Evolutionary conservation across 108 stramenopile genomes (phyloP).

Genomic region (Pseudonitzschia delicatissima): DNA sequence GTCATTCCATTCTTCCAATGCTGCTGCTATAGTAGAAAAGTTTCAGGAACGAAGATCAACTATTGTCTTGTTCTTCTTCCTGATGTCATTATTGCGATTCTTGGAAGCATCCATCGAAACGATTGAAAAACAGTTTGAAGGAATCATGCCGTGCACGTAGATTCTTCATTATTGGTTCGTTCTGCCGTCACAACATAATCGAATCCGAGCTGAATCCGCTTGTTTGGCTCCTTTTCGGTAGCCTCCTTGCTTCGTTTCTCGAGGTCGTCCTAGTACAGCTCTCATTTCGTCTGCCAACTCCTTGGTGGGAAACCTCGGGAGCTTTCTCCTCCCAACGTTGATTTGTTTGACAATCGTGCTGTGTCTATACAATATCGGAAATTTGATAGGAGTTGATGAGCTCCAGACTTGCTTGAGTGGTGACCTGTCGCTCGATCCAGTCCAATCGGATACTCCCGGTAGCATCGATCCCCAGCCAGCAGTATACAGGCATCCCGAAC

Average conservation of each 20-base stretch:
- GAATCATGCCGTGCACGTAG: no score
- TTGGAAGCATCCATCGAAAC: no score
- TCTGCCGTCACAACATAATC: constrained; percentile 92
- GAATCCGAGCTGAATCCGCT: constrained; percentile 81
- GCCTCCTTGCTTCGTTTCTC: constrained; percentile 60
- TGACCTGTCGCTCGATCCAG: constrained; percentile 88
- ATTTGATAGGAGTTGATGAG: constrained; percentile 53
- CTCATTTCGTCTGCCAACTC: constrained; percentile 64
- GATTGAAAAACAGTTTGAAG: no score
- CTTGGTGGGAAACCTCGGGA: constrained; percentile 63
- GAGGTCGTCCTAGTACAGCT: constrained; percentile 55
- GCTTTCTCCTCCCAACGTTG: constrained; percentile 85
- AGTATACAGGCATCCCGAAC: constrained; percentile 93
- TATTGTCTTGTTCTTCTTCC: no score
- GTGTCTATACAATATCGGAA: constrained; percentile 89
- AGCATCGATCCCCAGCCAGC: constrained; percentile 89
- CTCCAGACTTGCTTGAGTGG: constrained; percentile 11
- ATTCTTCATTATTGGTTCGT: constrained; percentile 28
- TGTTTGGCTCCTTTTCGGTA: constrained; percentile 24
- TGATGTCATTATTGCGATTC: no score
- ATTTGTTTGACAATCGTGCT: constrained; percentile 83
- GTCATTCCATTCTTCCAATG: no score
- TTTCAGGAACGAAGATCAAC: no score
- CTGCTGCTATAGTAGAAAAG: no score
- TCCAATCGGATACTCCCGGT: constrained; percentile 94